Conservation (phyloP, 225 moss, liverwort and hornwort genomes). For the Pseudisothecium myosuroides region DNA sequence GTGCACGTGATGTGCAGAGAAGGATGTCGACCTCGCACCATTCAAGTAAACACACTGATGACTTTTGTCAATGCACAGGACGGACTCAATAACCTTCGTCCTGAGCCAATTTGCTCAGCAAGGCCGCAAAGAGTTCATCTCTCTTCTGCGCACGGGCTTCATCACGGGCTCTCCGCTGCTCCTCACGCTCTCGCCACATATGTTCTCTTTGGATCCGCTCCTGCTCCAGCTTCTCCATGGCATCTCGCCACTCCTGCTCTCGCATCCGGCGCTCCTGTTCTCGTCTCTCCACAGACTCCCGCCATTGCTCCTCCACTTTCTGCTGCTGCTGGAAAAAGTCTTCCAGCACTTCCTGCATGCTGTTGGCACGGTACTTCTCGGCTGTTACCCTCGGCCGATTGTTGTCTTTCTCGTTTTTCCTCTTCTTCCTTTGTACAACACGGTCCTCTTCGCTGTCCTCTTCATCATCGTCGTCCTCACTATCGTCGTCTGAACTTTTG, state of each 20-base stretch:
- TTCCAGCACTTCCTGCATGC: slow-evolving; percentile 97
- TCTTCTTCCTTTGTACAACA: slow-evolving; percentile 72
- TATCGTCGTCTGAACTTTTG: slow-evolving; percentile 88
- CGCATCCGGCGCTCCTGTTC: slow-evolving; percentile 84
- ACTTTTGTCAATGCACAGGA: neutral
- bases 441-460: slow-evolving; percentile 97
- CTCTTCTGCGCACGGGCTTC: slow-evolving; percentile 88
- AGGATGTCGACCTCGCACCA: slow-evolving; percentile 1
- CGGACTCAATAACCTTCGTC: slow-evolving; percentile 58
- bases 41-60: neutral
- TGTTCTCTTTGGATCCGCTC: slow-evolving; percentile 71
- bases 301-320: slow-evolving; percentile 87
- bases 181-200: slow-evolving; percentile 86
- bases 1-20: neutral
- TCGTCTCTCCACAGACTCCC: slow-evolving; percentile 79
- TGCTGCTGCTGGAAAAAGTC: slow-evolving; percentile 99
- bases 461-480: slow-evolving; percentile 88
- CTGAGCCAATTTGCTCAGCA: slow-evolving; percentile 72
- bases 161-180: slow-evolving; percentile 71
- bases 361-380: slow-evolving; percentile 95
- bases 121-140: slow-evolving; percentile 78
- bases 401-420: slow-evolving; percentile 92
- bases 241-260: slow-evolving; percentile 96
- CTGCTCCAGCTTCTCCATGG: slow-evolving; percentile 95
- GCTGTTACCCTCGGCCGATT: slow-evolving; percentile 87